phyloP scores from a whole-genome alignment of 1,284 basidiomycete genomes.

The Fistulinella cinereoalba region DNA sequence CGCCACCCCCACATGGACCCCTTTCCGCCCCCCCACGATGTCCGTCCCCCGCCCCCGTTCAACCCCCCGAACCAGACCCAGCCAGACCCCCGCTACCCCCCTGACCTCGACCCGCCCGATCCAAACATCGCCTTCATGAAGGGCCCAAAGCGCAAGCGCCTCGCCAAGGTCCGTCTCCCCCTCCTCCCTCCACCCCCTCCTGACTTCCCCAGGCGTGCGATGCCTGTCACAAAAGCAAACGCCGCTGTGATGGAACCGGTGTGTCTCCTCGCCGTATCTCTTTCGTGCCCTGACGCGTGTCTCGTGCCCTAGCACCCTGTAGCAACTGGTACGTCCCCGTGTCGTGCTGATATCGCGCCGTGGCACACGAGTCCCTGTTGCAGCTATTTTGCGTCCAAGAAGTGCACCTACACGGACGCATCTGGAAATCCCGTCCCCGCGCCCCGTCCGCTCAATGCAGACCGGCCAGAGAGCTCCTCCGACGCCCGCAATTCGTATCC shows the following conservation, averaged over 20 bases:
- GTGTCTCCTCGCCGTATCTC: slow-evolving; percentile 29
- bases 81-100: slow-evolving; percentile 21
- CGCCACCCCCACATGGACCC: slow-evolving; percentile 20
- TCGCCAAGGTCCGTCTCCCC: slow-evolving; percentile 55
- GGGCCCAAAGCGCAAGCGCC: slow-evolving; percentile 62
- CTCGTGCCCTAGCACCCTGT: slow-evolving; percentile 63
- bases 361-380: slow-evolving; percentile 10
- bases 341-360: slow-evolving; percentile 1
- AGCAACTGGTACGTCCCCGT: slow-evolving; percentile 64
- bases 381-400: slow-evolving; percentile 77
- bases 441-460: slow-evolving; percentile 43
- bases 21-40: slow-evolving; percentile 15
- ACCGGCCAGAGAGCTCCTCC: slow-evolving; percentile 22
- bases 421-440: slow-evolving; percentile 73
- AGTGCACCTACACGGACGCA: slow-evolving; percentile 78
- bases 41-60: slow-evolving; percentile 13
- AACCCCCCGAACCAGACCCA: slow-evolving; percentile 18
- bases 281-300: too few relatives aligned
- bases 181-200: slow-evolving; percentile 2
- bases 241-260: slow-evolving; percentile 80
- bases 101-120: slow-evolving; percentile 28
- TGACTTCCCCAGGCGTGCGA: slow-evolving; percentile 61
- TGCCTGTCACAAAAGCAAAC: slow-evolving; percentile 79
- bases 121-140: slow-evolving; percentile 43
- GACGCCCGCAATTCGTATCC: slow-evolving; percentile 17